phyloP scores from a whole-genome alignment of 2,329 filamentous ascomycete genomes.

The Trichoderma sp. region DNA sequence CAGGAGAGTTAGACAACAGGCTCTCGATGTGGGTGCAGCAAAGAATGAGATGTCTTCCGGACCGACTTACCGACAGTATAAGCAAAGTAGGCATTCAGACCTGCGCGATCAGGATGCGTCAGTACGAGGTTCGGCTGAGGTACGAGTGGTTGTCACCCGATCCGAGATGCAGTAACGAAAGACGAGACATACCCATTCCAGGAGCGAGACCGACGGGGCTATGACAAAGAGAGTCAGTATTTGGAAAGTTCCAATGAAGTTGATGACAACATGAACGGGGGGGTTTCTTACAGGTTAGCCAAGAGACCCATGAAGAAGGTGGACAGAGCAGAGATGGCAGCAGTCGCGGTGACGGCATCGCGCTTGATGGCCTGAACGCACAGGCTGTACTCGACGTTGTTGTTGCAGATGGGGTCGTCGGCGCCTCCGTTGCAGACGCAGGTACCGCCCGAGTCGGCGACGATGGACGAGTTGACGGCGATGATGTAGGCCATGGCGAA shows the following conservation, averaged over 20 bases:
- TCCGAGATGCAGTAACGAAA: too few species aligned
- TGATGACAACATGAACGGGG: neutral
- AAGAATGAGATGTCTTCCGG: neutral
- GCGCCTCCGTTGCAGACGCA: constrained; percentile 66
- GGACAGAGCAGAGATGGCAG: constrained; percentile 76
- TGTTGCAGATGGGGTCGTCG: constrained; percentile 55
- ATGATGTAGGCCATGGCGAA: constrained; percentile 64
- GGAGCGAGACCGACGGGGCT: constrained; percentile 46
- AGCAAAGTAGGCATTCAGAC: constrained; percentile 84
- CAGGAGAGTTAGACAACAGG: neutral
- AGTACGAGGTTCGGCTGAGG: constrained; percentile 17
- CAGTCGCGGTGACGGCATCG: constrained; percentile 82
- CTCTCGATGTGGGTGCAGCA: neutral
- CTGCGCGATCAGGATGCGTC: constrained; percentile 28
- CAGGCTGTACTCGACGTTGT: constrained; percentile 62
- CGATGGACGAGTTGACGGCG: constrained; percentile 56
- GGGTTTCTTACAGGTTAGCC: constrained; percentile 65
- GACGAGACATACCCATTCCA: constrained; percentile 46
- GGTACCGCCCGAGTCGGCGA: constrained; percentile 70
- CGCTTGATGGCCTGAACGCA: constrained; percentile 68
- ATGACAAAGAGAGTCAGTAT: neutral
- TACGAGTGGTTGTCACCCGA: neutral
- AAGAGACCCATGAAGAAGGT: constrained; percentile 84
- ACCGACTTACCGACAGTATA: constrained; percentile 56
- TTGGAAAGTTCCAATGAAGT: neutral